Percentiles rank a stretch among this genome's conserved stretches.
Conservation (phyloP, 441 rosid genomes). For the Flueggea neowawraea region DNA sequence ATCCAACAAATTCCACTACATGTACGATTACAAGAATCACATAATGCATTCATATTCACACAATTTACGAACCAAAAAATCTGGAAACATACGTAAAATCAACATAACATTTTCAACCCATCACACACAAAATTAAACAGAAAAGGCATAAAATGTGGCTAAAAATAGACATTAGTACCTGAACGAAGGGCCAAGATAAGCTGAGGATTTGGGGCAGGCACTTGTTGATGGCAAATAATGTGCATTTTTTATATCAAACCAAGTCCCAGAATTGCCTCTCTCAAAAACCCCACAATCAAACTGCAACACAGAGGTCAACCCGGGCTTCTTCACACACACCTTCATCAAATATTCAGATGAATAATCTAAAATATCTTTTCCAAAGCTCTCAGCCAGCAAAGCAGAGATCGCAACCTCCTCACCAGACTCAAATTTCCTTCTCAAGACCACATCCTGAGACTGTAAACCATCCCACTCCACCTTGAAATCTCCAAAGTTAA, state of each 20-base stretch:
- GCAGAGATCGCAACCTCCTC: slow-evolving; percentile 86
- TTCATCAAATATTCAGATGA: slow-evolving; percentile 59
- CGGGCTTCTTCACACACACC: slow-evolving; percentile 67
- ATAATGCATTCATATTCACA: too few species aligned
- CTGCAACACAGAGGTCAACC: slow-evolving; percentile 58
- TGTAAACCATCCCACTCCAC: slow-evolving; percentile 53
- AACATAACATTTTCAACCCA: too few species aligned
- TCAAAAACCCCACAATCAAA: slow-evolving; percentile 55
- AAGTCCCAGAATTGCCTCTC: slow-evolving; percentile 16
- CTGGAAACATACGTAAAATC: too few species aligned
- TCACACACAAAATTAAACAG: not conserved
- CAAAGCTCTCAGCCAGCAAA: slow-evolving; percentile 32
- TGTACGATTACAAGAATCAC: too few species aligned
- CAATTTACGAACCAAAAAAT: too few species aligned
- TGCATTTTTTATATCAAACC: slow-evolving; percentile 40
- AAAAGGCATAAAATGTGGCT: not conserved
- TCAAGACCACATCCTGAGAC: slow-evolving; percentile 64
- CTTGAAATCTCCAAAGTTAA: slow-evolving; percentile 46
- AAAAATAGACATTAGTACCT: slow-evolving; percentile 31
- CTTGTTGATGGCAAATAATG: slow-evolving; percentile 33
- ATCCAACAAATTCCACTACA: too few species aligned
- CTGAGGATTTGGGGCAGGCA: slow-evolving; percentile 23
- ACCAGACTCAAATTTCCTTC: slow-evolving; percentile 54
- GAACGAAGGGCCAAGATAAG: slow-evolving; percentile 47
- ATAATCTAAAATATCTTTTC: slow-evolving; percentile 19